These are phyloP conservation scores for Lactarius evosmus DNA, from an alignment of 768 basidiomycete species.

Conservation along the genomic window DNA sequence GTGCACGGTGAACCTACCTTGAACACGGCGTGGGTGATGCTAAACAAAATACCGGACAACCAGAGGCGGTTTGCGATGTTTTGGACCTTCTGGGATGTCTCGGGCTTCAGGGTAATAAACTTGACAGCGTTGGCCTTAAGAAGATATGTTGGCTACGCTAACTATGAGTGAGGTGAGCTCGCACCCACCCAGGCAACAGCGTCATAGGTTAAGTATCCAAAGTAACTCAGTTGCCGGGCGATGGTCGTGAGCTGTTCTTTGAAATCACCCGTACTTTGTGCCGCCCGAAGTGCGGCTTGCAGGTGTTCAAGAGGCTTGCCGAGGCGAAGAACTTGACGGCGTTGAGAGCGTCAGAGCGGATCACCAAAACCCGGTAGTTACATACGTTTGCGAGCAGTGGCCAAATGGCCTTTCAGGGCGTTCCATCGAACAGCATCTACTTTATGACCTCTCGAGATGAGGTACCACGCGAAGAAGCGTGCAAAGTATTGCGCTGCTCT, in stretches of 20 bases:
- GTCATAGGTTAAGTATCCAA: slow-evolving; percentile 82
- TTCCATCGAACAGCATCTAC: slow-evolving; percentile 72
- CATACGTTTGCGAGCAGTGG: slow-evolving; percentile 78
- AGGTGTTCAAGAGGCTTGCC: slow-evolving; percentile 94
- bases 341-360: not conserved
- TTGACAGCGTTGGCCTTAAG: slow-evolving; percentile 62
- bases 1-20: slow-evolving; percentile 45
- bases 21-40: slow-evolving; percentile 62
- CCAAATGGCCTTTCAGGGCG: slow-evolving; percentile 83
- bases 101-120: slow-evolving; percentile 57
- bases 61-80: slow-evolving; percentile 80
- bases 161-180: not conserved
- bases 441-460: slow-evolving; percentile 65
- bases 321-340: slow-evolving; percentile 77
- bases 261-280: slow-evolving; percentile 50
- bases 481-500: slow-evolving; percentile 89
- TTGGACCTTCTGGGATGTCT: slow-evolving; percentile 55
- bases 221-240: slow-evolving; percentile 83
- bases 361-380: not conserved
- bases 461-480: slow-evolving; percentile 83
- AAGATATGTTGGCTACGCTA: not conserved
- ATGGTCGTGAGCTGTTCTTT: slow-evolving; percentile 77
- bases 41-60: slow-evolving; percentile 83
- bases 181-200: slow-evolving; percentile 76
- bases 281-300: slow-evolving; percentile 79